phyloP scores from a whole-genome alignment of 1,284 basidiomycete species.

The Trichosporon sp. region DNA sequence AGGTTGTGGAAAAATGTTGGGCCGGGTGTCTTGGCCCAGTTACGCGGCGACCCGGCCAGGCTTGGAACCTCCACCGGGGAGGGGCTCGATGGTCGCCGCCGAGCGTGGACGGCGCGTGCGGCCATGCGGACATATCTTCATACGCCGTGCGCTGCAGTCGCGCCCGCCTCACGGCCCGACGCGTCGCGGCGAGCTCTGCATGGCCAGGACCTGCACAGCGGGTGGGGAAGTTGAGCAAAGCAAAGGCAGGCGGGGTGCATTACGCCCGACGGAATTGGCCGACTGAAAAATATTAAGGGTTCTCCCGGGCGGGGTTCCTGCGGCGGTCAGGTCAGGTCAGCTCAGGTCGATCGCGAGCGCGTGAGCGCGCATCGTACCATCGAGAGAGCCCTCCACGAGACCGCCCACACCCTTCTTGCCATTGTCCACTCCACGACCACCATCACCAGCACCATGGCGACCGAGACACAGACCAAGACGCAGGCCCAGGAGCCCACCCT shows the following conservation, averaged over 20 bases:
- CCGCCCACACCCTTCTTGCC: not conserved
- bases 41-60: not conserved
- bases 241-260: not conserved
- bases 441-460: slow-evolving; percentile 2
- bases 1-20: not conserved
- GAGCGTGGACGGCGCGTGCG: not conserved
- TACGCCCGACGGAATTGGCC: not conserved
- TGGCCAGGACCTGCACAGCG: not conserved
- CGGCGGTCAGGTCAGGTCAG: not conserved
- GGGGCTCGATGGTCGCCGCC: not conserved
- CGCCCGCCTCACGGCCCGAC: too few relatives aligned
- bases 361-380: not conserved
- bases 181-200: not conserved
- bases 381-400: not conserved
- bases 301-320: not conserved
- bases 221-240: not conserved
- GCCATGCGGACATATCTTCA: not conserved
- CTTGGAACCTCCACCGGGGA: too few relatives aligned
- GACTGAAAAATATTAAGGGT: slow-evolving; percentile 7
- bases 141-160: not conserved
- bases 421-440: not conserved
- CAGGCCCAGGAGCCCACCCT: slow-evolving; percentile 22
- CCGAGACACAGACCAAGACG: not conserved
- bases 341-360: not conserved
- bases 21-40: not conserved